These are phyloP conservation scores for Lotmaria passim DNA, from an alignment of 208 protist species.

Conservation along the genomic window DNA sequence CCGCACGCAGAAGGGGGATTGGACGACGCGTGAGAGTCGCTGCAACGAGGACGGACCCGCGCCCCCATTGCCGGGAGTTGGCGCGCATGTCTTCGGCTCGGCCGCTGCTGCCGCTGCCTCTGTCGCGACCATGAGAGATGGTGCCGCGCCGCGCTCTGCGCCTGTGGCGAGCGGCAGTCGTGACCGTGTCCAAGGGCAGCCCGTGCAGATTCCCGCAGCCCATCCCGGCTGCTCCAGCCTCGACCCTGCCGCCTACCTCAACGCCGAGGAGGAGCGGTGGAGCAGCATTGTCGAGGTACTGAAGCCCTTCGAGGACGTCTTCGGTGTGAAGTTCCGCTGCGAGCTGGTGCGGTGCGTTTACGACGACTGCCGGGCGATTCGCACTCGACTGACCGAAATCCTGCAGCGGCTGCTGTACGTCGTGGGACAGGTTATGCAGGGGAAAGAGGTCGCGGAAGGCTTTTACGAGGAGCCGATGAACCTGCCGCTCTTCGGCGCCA, in stretches of 20 bases:
- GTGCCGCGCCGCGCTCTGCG: not conserved
- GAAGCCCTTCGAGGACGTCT: slow-evolving; percentile 49
- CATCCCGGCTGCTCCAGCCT: slow-evolving; percentile 30
- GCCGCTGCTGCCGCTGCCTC: not conserved
- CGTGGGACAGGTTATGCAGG: slow-evolving; percentile 33
- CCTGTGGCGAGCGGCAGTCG: not conserved
- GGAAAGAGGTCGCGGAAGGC: slow-evolving; percentile 33
- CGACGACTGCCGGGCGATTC: slow-evolving; percentile 42
- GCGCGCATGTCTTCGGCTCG: not conserved
- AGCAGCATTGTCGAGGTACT: slow-evolving; percentile 38
- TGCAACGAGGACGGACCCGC: not conserved
- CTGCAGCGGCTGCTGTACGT: slow-evolving; percentile 46
- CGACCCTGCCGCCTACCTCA: slow-evolving; percentile 46
- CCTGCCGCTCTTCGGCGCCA: slow-evolving; percentile 49
- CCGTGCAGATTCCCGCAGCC: slow-evolving; percentile 4
- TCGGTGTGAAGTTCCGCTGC: slow-evolving; percentile 43
- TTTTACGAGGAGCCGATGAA: slow-evolving; percentile 41
- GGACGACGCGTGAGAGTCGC: slow-evolving; percentile 7
- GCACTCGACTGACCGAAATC: slow-evolving; percentile 29
- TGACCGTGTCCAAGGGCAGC: not conserved
- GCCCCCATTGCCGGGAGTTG: not conserved
- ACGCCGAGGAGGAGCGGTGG: slow-evolving; percentile 45
- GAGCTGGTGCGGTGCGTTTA: slow-evolving; percentile 52
- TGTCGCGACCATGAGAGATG: not conserved
- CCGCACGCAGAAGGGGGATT: not conserved